A percentile compares a stretch with the other conserved stretches of the same genome.
Evolutionary conservation across 106 monocot genomes (phyloP).

Genomic region (Dendrobium nobile): DNA sequence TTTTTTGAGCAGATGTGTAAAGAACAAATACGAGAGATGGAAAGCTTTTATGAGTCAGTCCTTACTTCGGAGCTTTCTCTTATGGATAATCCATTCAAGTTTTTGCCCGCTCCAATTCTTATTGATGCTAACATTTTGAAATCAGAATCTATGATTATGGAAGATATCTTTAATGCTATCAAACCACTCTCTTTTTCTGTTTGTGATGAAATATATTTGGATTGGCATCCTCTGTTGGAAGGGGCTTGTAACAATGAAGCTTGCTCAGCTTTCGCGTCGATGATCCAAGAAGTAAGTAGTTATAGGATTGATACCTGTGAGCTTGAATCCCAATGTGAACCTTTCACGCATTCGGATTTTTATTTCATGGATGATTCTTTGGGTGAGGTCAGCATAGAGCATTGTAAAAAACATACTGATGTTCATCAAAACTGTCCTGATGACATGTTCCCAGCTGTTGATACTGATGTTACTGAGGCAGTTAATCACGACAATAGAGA

Average conservation of each 20-base stretch:
- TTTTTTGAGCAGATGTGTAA: slow-evolving; percentile 34
- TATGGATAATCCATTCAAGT: slow-evolving; percentile 72
- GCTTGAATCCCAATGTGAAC: slow-evolving; percentile 13
- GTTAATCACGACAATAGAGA: slow-evolving; percentile 9
- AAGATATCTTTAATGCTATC: slow-evolving; percentile 32
- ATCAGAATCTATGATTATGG: slow-evolving; percentile 18
- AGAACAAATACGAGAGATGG: slow-evolving; percentile 27
- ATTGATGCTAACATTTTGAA: slow-evolving; percentile 35
- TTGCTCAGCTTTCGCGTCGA: slow-evolving; percentile 39
- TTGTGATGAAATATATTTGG: slow-evolving; percentile 79
- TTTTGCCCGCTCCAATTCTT: slow-evolving; percentile 66
- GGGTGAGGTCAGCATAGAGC: slow-evolving; percentile 12
- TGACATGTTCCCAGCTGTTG: slow-evolving; percentile 8
- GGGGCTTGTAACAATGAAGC: slow-evolving; percentile 56
- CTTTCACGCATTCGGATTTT: slow-evolving; percentile 15
- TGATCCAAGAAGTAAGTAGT: slow-evolving; percentile 27
- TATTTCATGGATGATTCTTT: slow-evolving; percentile 43
- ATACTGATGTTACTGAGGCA: slow-evolving; percentile 12
- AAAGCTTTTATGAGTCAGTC: slow-evolving; percentile 48
- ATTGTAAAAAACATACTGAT: slow-evolving; percentile 17
- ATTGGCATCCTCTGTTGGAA: slow-evolving; percentile 86
- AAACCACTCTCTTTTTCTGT: slow-evolving; percentile 56
- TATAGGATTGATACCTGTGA: slow-evolving; percentile 15
- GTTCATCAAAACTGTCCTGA: slow-evolving; percentile 13
- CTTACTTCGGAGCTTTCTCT: slow-evolving; percentile 71